Base-by-base conservation (phyloP, 345 rosid species). In the Populus euphratica region DNA sequence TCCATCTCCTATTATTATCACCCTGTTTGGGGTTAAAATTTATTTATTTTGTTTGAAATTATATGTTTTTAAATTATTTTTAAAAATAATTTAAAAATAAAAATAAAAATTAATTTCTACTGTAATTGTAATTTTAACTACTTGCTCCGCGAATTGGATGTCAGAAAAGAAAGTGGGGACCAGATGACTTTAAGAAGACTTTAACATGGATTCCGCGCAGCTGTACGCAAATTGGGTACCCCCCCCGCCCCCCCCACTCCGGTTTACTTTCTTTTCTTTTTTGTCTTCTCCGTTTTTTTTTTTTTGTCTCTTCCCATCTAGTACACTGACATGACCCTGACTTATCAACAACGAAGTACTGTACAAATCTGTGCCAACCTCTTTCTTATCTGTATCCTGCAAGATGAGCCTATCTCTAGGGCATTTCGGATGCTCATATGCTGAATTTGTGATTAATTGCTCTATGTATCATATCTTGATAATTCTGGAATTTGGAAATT, bases 131-230 rank as follows among this genome's bases (percentile, higher is more conserved):
- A 31, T 31, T 31, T 2, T 31, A 31, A 31, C 4, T 33, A 0
- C 36, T 33, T 33, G 36, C 64, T 38, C 1, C 77, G 23, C 44
- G n/a, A 79, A 81, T 76, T 74, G 76, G 63, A 70, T 81, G 78
- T 76, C 72, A 74, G 80, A 43, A 72, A 72, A 75, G 81, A 62
- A 62, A 66, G 63, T 52, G 21, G 29, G 81, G 87, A 80, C 88
- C 83, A 80, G 78, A 69, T 64, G 25, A 73, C 73, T 81, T 50
- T 74, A 74, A 72, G 67, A 41, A 27, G 29, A 27, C 29, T 41
- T 11, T 61, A 73, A 76, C 77, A 75, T 80, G 76, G 72, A 39
- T 18, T 76, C 14, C 27, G 35, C 20, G 35, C 65, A 5, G 21
- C 31, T 44, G n/a, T 63, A 21, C 20, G 31, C 43, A 75, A 59